Evolutionary conservation across 306 rosid genomes (phyloP).

Genomic region (Phaseolus lunatus): DNA sequence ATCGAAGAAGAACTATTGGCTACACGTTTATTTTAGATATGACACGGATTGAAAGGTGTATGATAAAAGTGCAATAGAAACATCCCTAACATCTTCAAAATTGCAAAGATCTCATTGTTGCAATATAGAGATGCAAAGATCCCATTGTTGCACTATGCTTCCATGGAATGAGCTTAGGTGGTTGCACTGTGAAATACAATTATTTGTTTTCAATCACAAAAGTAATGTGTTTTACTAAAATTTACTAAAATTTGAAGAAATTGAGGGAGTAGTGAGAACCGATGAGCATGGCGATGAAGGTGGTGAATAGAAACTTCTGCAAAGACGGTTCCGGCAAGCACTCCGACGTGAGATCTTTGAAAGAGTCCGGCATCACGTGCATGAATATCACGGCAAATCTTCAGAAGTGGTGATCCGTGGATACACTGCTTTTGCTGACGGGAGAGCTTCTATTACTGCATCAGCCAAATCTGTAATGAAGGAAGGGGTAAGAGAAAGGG

Average conservation of each 20-base stretch:
- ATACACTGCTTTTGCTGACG: slow-evolving; percentile 75
- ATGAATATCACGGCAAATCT: too few relatives aligned
- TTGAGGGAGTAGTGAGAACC: slow-evolving; percentile 56
- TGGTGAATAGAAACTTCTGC: slow-evolving; percentile 66
- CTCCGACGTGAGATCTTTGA: slow-evolving; percentile 44
- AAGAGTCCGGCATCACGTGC: slow-evolving; percentile 81
- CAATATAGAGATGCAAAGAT: too few relatives aligned
- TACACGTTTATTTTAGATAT: slow-evolving; percentile 54
- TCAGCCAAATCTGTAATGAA: slow-evolving; percentile 90
- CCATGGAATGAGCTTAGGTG: too few relatives aligned
- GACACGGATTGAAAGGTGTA: slow-evolving; percentile 33
- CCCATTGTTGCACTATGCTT: too few relatives aligned
- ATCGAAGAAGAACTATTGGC: too few relatives aligned
- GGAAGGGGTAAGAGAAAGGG: slow-evolving; percentile 84
- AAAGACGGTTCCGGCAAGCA: slow-evolving; percentile 68
- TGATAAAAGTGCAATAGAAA: slow-evolving; percentile 43
- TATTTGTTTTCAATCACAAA: too few relatives aligned
- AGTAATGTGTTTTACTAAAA: too few relatives aligned
- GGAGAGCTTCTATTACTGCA: slow-evolving; percentile 93
- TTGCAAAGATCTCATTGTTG: too few relatives aligned
- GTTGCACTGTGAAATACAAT: too few relatives aligned
- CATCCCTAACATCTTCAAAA: too few relatives aligned
- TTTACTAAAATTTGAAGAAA: too few relatives aligned
- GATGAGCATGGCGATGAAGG: slow-evolving; percentile 72
- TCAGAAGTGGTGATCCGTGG: slow-evolving; percentile 56